These are phyloP conservation scores for Aspergillus sp. DNA, from an alignment of 2,329 filamentous ascomycete genomes.

Conservation along the genomic window DNA sequence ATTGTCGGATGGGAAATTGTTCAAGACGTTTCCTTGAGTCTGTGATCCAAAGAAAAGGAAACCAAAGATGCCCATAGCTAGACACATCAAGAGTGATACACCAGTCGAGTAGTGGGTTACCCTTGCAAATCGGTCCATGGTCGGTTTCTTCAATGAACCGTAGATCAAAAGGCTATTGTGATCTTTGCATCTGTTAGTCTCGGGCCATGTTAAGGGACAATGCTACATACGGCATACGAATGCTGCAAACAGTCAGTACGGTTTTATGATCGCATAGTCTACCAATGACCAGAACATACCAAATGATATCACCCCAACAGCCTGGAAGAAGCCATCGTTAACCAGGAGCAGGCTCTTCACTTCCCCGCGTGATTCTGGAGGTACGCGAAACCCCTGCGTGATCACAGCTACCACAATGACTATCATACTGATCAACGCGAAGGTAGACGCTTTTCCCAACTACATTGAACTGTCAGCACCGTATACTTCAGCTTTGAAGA, in stretches of 20 bases:
- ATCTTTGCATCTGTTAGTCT: conserved; percentile 50
- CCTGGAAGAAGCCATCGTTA: conserved; percentile 87
- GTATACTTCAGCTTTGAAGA: background rate
- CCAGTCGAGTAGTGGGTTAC: conserved; percentile 93
- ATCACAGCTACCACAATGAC: conserved; percentile 87
- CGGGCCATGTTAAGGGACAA: background rate
- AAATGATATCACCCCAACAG: conserved; percentile 97
- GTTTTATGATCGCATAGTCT: background rate
- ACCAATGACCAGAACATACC: conserved; percentile 55
- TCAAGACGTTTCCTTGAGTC: conserved; percentile 93
- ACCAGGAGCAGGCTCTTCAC: conserved; percentile 73
- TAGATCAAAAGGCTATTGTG: conserved; percentile 98
- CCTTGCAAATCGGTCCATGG: conserved; percentile 87
- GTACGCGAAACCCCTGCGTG: conserved; percentile 76
- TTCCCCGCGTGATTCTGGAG: conserved; percentile 69
- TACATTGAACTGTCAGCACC: conserved; percentile 47
- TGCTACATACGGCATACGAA: conserved; percentile 64
- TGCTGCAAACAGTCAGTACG: conserved; percentile 49
- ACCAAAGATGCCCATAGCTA: conserved; percentile 82
- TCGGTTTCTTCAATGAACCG: conserved; percentile 89
- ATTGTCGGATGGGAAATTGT: conserved; percentile 93
- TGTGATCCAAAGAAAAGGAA: conserved; percentile 92
- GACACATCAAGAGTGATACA: conserved; percentile 88
- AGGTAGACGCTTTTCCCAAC: conserved; percentile 92
- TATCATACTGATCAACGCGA: conserved; percentile 90